Evolutionary conservation across 1,284 basidiomycete genomes (phyloP).

Genomic region (Schizopora paradoxa): DNA sequence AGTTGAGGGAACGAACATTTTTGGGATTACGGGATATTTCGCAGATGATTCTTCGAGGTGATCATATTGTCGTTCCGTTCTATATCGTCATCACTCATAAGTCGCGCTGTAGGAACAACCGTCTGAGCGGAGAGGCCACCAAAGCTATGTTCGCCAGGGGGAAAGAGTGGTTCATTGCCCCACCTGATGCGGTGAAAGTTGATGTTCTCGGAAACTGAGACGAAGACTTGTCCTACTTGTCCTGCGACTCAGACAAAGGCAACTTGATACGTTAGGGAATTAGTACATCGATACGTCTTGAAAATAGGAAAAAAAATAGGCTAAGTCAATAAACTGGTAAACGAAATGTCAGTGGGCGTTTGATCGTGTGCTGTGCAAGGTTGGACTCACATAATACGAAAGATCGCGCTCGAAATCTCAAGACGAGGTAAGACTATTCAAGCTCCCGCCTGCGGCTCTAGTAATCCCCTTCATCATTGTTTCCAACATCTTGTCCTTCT

Average conservation of each 20-base stretch:
- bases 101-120: constrained; percentile 22
- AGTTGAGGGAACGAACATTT: constrained; percentile 33
- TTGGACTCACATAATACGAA: no score
- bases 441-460: constrained; percentile 54
- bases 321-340: no score
- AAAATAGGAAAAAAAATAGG: no score
- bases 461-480: constrained; percentile 52
- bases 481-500: constrained; percentile 36
- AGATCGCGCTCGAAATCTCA: no score
- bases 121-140: constrained; percentile 34
- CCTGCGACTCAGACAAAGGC: no score
- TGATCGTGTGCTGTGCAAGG: no score
- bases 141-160: constrained; percentile 32
- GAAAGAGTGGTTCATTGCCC: constrained; percentile 28
- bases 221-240: no score
- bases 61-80: background rate
- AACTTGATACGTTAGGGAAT: no score
- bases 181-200: constrained; percentile 31
- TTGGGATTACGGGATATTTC: constrained; percentile 39
- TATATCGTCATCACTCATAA: background rate
- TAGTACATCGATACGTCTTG: no score
- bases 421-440: constrained; percentile 23
- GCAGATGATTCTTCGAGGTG: constrained; percentile 27
- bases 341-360: no score
- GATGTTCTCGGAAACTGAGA: constrained; percentile 30